phyloP scores from a whole-genome alignment of 768 basidiomycete genomes.

The Cyclocybe cylindracea region DNA sequence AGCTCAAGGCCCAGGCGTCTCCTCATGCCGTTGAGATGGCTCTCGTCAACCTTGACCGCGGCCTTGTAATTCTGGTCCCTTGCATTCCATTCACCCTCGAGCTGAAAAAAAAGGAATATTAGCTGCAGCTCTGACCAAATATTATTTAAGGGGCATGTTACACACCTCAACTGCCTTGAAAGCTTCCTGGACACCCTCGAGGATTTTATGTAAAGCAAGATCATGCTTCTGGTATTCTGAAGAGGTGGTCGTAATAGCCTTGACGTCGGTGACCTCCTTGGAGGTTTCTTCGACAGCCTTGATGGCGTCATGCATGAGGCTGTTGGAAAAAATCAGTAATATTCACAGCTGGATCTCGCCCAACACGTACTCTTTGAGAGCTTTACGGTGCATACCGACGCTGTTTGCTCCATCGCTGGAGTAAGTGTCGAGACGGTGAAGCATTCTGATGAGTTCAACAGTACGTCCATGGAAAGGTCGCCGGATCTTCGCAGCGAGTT shows the following conservation, averaged over 20 bases:
- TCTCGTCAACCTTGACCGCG: conserved; percentile 6
- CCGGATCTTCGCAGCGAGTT: conserved; percentile 1
- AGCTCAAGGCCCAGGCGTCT: background rate
- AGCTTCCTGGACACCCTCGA: no score
- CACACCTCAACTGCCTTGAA: no score
- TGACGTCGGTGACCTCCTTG: no score
- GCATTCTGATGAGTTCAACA: conserved; percentile 1
- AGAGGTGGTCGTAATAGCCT: no score
- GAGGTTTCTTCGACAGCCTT: no score
- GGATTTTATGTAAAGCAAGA: no score
- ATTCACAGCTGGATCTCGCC: no score
- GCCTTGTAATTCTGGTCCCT: conserved; percentile 1
- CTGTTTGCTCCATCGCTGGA: conserved; percentile 2
- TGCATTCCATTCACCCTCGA: conserved; percentile 3
- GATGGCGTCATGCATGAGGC: no score
- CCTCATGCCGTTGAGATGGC: conserved; percentile 10
- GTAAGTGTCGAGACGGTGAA: conserved; percentile 1
- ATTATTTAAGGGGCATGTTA: background rate
- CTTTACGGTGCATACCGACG: background rate
- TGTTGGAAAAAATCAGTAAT: no score
- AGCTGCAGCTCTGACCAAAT: background rate
- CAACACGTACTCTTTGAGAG: conserved; percentile 1
- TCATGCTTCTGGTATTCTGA: no score
- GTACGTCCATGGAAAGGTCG: conserved; percentile 6
- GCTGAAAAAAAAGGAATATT: background rate